Base-by-base conservation (phyloP, 2,329 filamentous ascomycete genomes). In the Coniella vitis region DNA sequence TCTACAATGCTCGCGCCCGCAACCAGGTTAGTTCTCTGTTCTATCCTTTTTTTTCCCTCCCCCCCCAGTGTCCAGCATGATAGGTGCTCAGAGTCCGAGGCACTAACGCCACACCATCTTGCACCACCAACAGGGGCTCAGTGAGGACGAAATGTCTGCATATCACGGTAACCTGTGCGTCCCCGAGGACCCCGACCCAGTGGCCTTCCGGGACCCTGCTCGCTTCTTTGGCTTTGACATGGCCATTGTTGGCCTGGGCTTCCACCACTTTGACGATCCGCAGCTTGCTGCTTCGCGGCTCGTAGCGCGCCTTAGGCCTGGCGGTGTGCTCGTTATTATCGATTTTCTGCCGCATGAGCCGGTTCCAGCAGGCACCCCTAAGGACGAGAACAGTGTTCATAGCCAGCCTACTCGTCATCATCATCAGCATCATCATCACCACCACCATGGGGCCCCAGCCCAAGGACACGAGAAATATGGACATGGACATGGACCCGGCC, bases 211-310 rank as follows among this genome's bases (percentile, higher is more conserved):
- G 35, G 75, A 73, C 42, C 67, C 76, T 9, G 74, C 10, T 29
- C 25, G 81, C 29, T 88, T 86, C 68, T 78, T 73, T 61, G 71
- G 79, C 60, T 89, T 91, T 60, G 86, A 91, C 62, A 60, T 85
- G 32, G 76, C 77, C 5, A 73, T 73, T 29, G 75, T 54, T 4
- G 52, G 81, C 31, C 65, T 81, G 38, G 81, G 78, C 1, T 76
- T 83, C 55, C 83, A 86, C 63, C 84, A 87, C 62, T 84, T 87
- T 48, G 76, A 79, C 52, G 72, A 88, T 57, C 79, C 84, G 4
- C 70, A 69, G 2, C 66, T 82, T 25, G 79, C 81, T 0, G 74
- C 84, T 4, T 67, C 67, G 53, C 70, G 76, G 41, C 67, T 90
- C 32, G 78, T 72, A 4, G 70, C 78, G 59, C 75, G 85, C 9